Evolutionary conservation across 2,329 filamentous ascomycete species (phyloP).

Genomic region (Exophiala lecanii-corni): DNA sequence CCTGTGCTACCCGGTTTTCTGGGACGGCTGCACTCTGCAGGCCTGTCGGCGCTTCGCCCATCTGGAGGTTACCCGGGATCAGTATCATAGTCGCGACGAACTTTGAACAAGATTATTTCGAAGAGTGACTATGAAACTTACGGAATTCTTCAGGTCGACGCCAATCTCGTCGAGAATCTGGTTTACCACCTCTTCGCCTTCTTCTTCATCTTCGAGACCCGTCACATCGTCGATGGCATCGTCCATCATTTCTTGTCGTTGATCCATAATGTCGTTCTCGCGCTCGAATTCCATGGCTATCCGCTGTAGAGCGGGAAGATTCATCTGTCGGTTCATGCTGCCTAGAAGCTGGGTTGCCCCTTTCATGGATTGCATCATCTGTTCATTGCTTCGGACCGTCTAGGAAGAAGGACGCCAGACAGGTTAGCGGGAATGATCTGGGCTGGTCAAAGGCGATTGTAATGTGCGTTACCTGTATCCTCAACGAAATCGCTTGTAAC

Average conservation of each 20-base stretch:
- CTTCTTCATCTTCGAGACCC: constrained; percentile 84
- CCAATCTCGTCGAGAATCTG: constrained; percentile 96
- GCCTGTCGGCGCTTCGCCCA: constrained; percentile 85
- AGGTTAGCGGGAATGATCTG: too few species aligned
- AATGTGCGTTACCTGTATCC: constrained; percentile 80
- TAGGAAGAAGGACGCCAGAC: constrained; percentile 36
- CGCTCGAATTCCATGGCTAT: constrained; percentile 99
- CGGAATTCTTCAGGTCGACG: constrained; percentile 82
- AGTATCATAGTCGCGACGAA: too few species aligned
- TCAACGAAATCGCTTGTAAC: constrained; percentile 87
- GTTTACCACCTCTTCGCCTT: constrained; percentile 94
- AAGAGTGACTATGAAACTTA: constrained; percentile 56
- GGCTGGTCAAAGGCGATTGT: too few species aligned
- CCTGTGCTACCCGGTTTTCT: constrained; percentile 78
- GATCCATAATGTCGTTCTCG: constrained; percentile 99
- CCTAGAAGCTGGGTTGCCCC: constrained; percentile 87
- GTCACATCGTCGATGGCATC: constrained; percentile 97
- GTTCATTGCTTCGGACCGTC: constrained; percentile 97
- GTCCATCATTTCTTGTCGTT: constrained; percentile 99
- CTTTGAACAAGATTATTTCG: too few species aligned
- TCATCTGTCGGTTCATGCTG: constrained; percentile 98
- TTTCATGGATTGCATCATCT: constrained; percentile 99
- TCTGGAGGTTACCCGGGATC: constrained; percentile 50
- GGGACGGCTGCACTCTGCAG: constrained; percentile 68
- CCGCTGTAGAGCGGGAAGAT: constrained; percentile 86